Evolutionary conservation across 768 basidiomycete genomes (phyloP).

Genomic region (Russula virescens): DNA sequence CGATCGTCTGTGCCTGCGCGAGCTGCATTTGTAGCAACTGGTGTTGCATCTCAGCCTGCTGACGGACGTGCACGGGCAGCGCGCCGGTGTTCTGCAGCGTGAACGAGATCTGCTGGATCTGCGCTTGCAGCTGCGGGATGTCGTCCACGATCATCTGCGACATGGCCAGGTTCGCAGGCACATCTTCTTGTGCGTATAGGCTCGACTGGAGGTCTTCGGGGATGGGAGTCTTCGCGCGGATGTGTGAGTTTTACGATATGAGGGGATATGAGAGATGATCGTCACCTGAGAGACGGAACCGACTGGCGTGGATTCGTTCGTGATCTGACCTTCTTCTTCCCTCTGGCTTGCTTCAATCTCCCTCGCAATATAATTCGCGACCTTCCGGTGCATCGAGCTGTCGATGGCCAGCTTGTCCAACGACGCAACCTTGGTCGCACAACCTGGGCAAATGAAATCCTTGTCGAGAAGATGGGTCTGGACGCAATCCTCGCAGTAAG

Average conservation of each 20-base stretch:
- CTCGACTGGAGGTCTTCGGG: conserved; percentile 38
- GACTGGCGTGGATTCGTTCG: conserved; percentile 11
- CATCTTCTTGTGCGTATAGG: conserved; percentile 67
- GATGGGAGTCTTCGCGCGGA: conserved; percentile 13
- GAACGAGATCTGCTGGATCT: conserved; percentile 71
- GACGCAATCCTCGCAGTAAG: conserved; percentile 97
- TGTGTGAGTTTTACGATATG: not conserved
- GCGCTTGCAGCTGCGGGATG: conserved; percentile 80
- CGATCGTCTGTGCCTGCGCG: conserved; percentile 70
- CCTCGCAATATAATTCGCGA: conserved; percentile 76
- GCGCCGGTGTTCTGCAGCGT: conserved; percentile 73
- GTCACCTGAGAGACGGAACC: conserved; percentile 11
- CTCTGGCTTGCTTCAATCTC: conserved; percentile 72
- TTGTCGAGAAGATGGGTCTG: conserved; percentile 90
- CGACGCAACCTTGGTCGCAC: conserved; percentile 80
- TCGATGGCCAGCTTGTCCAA: conserved; percentile 83
- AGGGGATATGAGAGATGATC: not conserved
- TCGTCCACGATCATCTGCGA: conserved; percentile 65
- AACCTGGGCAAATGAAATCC: conserved; percentile 91
- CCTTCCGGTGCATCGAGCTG: conserved; percentile 70
- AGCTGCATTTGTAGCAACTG: conserved; percentile 76
- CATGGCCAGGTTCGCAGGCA: conserved; percentile 62
- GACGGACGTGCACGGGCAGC: conserved; percentile 65
- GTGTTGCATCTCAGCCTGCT: conserved; percentile 77
- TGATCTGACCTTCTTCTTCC: conserved; percentile 37